Evolutionary conservation across 768 basidiomycete genomes (phyloP), one percentile per base, ranked within the genome.

Genomic region (Boletus reticuloceps): DNA sequence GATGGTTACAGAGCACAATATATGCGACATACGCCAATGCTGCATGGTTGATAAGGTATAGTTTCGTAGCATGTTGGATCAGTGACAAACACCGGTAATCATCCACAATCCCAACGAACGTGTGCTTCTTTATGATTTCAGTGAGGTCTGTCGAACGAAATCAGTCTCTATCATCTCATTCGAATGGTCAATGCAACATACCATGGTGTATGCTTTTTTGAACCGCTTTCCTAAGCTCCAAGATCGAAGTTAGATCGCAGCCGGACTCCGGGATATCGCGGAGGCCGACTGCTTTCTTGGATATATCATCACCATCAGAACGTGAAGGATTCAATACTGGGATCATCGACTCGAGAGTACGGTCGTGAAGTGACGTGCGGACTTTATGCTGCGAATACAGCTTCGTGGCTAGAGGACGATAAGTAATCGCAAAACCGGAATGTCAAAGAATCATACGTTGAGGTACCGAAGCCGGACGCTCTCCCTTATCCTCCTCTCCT

Each of bases 331-430:
- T 82, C 22, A 73, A 64, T 11, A 89, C 77, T 2, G 88, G 87
- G 57, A 98, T 89, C 92, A 98, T 97, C 1, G 94, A 94, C 65
- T 98, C 96, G 16, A 99, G 80, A 0, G 95, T 98, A 36, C 95
- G 84, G 54, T 95, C 91, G 42, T 86, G 77, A 10, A 86, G 73
- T 11, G 94, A 96, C 3, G 92, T 94, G 53, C 96, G 84, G 50
- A 98, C 90, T 80, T 97, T 96, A 69, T 94, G 85, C 25, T 98
- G 88, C 3, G 95, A 86, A 51, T 82, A 78, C 0, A 77, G 67
- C 65, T 86, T 86, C 64, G 79, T 81, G 53, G 58, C 64, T 61
- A 45, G 42, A 44, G 27, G 48, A 25, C 8, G 14, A 39, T 65
- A 19, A 69, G 31, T 9, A 22, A 49, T 31, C 29, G 14, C 25